Base-by-base conservation (phyloP, 768 basidiomycete genomes). In the Lactifluus volemus region DNA sequence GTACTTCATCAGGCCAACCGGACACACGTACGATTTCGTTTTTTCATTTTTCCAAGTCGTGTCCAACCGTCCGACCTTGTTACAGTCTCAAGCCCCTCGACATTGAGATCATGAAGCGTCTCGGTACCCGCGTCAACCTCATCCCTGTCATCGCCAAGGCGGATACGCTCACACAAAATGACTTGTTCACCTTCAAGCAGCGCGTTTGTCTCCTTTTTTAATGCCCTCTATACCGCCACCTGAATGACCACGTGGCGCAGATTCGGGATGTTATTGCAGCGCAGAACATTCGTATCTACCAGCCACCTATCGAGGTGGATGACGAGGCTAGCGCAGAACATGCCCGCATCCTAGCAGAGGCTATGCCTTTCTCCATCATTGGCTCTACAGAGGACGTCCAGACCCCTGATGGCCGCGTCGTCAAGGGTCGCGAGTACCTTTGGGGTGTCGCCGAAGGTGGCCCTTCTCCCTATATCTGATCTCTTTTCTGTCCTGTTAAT, bases 381-480 rank as follows among this genome's bases (percentile, higher is more conserved):
- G 97, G 97, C 36, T 93, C 89, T 25, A 98, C 92, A 0, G 86
- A 95, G 70, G 96, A 99, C 66, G 96, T 99, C 50, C 82, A 83
- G 68, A 98, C 92, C 4, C 76, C 80, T 25, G 96, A 98, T 71
- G 97, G 97, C 11, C 84, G 94, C 59, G 75, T 84, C 38, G 97
- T 99, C 71, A 98, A 98, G 76, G 97, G 97, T 49, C 86, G 97
- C 68, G 92, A 98, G 74, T 99, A 99, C 72, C 84, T 96, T 14
- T 99, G 97, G 97, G 97, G 97, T 80, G 94, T 99, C n/a, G 97
- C 97, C 9, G 97, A 99, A 80, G 92, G 92, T 92, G 44, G 52
- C 79, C 74, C 29, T 30, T 56, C 39, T 56, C 38, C n/a, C 19
- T 4, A 9, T 19, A 25, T 50, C 45, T 42, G 11, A 52, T 42